Evolutionary conservation across 148 eudicot genomes (phyloP), one percentile per base, ranked within the genome.

Genomic region (Vaccinium darrowii): DNA sequence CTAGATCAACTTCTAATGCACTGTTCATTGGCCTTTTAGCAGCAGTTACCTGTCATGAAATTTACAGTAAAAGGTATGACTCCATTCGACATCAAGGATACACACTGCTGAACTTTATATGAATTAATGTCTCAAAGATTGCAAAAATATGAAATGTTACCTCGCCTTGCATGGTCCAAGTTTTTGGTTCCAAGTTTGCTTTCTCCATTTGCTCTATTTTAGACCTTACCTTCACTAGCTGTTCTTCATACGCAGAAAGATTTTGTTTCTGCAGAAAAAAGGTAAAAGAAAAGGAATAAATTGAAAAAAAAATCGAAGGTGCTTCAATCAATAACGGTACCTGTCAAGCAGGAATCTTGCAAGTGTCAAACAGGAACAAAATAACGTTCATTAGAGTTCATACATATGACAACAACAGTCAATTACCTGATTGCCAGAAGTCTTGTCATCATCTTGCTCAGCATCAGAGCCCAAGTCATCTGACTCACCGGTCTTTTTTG

Each of bases 131-230:
- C 3, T 65, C 76, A 86, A 53, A 53, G 23, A 81, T 15, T 76
- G 30, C 25, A 73, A 7, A 58, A 82, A 47, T 67, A 39, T 76
- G 79, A 87, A 52, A 56, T 25, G 18, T 84, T 86, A 94, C 99
- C 98, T 95, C 99, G 16, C 99, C 99, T 84, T 83, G 93, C 99
- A 97, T 95, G 36, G 94, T 92, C 99, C 99, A 96, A 33, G 91
- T 88, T 88, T 91, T 97, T 51, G 94, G 91, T 52, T 89, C 96
- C 86, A 97, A 79, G 84, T 95, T 97, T 43, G 92, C 93, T 86
- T 89, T 92, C 89, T 97, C 99, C 96, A 95, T 93, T 84, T 91
- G 88, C 86, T 92, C 90, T 88, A 97, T 94, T 90, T 92, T 86
- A 53, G 92, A 86, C 67, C 85, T 90, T 18, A 90, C 86, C 90